These are phyloP conservation scores for Filobasidium floriforme DNA, from an alignment of 768 basidiomycete species.

Conservation along the genomic window DNA sequence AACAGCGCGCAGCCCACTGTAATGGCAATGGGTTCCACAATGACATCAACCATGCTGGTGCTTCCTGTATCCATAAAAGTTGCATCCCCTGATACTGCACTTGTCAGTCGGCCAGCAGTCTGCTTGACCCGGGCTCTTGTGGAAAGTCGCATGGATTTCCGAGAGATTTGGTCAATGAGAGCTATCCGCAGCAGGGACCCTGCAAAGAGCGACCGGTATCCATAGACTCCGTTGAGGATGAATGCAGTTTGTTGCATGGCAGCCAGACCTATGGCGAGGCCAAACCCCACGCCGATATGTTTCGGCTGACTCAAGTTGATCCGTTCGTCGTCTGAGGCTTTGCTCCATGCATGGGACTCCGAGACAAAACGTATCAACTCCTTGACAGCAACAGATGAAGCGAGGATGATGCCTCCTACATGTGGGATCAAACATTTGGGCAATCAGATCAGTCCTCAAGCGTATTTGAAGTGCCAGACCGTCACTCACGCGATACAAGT, in stretches of 20 bases:
- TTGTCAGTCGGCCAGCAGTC: conserved; percentile 61
- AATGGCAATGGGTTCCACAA: conserved; percentile 56
- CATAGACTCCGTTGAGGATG: conserved; percentile 2
- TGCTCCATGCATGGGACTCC: conserved; percentile 49
- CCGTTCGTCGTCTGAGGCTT: conserved; percentile 37
- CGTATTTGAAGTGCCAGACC: not conserved
- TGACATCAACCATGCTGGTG: conserved; percentile 19
- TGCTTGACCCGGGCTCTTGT: conserved; percentile 56
- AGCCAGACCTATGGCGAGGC: conserved; percentile 56
- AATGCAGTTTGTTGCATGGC: conserved; percentile 52
- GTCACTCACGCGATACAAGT: not conserved
- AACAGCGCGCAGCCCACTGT: conserved; percentile 58
- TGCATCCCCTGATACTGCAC: conserved; percentile 61
- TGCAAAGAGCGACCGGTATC: not conserved
- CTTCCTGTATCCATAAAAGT: conserved; percentile 47
- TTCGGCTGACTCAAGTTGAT: conserved; percentile 40
- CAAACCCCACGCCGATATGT: conserved; percentile 59
- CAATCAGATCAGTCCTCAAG: no score
- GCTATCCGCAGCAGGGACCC: conserved; percentile 29
- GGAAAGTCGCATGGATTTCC: conserved; percentile 63
- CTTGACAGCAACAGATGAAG: conserved; percentile 48
- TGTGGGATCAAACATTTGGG: no score
- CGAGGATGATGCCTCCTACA: conserved; percentile 1
- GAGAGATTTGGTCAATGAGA: conserved; percentile 52
- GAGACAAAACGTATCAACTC: conserved; percentile 57